Percentiles rank a stretch among this genome's conserved stretches.
phyloP scores from a whole-genome alignment of 2,329 filamentous ascomycete genomes.

The Aureobasidium sp. region DNA sequence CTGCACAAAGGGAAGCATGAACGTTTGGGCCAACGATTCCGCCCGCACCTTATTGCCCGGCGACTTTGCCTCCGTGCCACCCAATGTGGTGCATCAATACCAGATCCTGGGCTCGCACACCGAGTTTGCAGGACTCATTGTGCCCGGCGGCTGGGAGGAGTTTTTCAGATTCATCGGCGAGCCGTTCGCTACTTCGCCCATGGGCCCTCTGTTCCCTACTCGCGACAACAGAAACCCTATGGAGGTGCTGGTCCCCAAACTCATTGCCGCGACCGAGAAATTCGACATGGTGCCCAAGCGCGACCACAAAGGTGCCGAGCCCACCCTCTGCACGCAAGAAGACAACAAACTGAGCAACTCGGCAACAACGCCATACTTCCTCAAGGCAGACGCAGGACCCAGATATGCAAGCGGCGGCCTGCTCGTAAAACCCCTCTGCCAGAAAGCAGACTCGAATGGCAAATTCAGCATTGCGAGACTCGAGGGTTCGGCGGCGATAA shows the following conservation, averaged over 20 bases:
- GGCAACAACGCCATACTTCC: conserved; percentile 41
- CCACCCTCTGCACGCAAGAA: conserved; percentile 35
- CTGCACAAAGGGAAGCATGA: conserved; percentile 48
- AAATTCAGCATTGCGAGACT: conserved; percentile 50
- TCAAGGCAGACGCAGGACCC: conserved; percentile 46
- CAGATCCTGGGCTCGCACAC: conserved; percentile 49
- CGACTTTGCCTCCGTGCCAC: conserved; percentile 53
- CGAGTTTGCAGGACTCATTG: conserved; percentile 49
- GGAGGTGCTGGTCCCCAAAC: conserved; percentile 46
- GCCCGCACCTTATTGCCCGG: conserved; percentile 48
- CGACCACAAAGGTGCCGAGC: conserved; percentile 41
- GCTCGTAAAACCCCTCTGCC: conserved; percentile 44
- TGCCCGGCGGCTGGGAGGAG: conserved; percentile 53
- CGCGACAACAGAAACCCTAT: conserved; percentile 47
- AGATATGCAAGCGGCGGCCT: conserved; percentile 41
- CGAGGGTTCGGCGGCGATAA: conserved; percentile 32
- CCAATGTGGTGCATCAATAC: conserved; percentile 46
- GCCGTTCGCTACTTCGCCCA: conserved; percentile 32
- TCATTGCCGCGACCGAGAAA: conserved; percentile 49
- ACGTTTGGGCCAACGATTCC: conserved; percentile 53
- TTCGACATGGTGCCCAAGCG: conserved; percentile 51
- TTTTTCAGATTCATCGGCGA: conserved; percentile 55
- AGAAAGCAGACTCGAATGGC: conserved; percentile 40
- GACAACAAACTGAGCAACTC: conserved; percentile 37
- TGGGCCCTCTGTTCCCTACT: conserved; percentile 41